phyloP scores from a whole-genome alignment of 176 grass and related monocot genomes.

The Carex littledalei region DNA sequence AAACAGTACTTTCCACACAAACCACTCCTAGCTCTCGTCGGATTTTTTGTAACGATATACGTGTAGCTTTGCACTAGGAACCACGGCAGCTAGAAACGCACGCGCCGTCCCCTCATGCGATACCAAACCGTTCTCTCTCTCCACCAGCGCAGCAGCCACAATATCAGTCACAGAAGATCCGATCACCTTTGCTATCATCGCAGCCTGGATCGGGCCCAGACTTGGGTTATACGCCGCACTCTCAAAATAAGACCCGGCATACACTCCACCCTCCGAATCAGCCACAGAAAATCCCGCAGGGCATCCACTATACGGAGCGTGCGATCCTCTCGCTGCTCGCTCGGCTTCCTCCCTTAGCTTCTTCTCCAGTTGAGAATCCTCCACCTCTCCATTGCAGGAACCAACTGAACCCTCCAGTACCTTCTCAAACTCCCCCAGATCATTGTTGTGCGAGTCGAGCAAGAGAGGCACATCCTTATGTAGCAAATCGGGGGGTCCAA shows the following conservation, averaged over 20 bases:
- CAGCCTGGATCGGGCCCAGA: conserved; percentile 77
- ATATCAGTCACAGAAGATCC: conserved; percentile 25
- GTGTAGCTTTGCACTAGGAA: conserved; percentile 51
- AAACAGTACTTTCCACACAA: background rate
- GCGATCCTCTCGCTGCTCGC: conserved; percentile 55
- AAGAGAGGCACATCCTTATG: conserved; percentile 51
- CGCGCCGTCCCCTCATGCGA: conserved; percentile 69
- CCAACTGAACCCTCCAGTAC: background rate
- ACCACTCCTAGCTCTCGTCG: conserved; percentile 31
- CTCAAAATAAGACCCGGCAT: conserved; percentile 60
- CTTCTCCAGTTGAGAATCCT: conserved; percentile 1
- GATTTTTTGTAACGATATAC: conserved; percentile 71
- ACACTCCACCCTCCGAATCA: conserved; percentile 50
- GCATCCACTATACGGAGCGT: conserved; percentile 78
- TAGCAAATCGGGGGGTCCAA: conserved; percentile 75
- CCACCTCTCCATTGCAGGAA: conserved; percentile 31
- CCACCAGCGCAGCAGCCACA: conserved; percentile 71
- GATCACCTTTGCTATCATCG: conserved; percentile 59
- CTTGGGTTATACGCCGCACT: conserved; percentile 91
- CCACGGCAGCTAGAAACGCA: conserved; percentile 64
- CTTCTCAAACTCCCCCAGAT: conserved; percentile 28
- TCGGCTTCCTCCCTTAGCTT: conserved; percentile 46
- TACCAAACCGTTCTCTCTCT: conserved; percentile 51
- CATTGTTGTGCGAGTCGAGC: conserved; percentile 64
- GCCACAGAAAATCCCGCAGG: conserved; percentile 78